phyloP scores from a whole-genome alignment of 2,329 filamentous ascomycete species.

The Fusarium tuaranense region DNA sequence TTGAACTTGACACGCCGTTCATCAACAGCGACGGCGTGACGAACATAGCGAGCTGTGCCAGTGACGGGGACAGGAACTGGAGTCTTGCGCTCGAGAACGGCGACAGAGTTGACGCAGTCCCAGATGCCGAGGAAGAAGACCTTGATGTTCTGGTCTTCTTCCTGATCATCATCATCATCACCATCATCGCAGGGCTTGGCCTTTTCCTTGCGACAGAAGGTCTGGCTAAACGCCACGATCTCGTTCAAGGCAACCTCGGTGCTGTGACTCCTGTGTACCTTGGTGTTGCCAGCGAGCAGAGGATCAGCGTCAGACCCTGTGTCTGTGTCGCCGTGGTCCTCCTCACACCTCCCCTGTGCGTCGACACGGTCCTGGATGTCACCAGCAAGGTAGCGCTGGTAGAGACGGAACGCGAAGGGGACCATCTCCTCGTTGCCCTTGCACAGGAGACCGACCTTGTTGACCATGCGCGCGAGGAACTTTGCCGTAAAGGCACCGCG shows the following conservation, averaged over 20 bases:
- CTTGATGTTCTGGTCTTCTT: conserved; percentile 53
- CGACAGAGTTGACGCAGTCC: conserved; percentile 66
- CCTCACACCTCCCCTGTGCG: conserved; percentile 23
- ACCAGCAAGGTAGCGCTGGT: conserved; percentile 55
- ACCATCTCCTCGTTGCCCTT: conserved; percentile 67
- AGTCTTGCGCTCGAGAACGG: conserved; percentile 53
- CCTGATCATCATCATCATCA: conserved; percentile 6
- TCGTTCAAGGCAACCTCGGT: conserved; percentile 47
- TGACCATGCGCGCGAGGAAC: conserved; percentile 64
- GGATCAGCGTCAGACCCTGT: conserved; percentile 34
- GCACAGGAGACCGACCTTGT: conserved; percentile 61
- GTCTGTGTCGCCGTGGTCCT: neutral
- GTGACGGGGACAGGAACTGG: conserved; percentile 52
- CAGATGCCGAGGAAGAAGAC: conserved; percentile 68
- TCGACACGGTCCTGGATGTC: conserved; percentile 50
- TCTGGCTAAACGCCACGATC: conserved; percentile 59
- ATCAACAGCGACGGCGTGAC: conserved; percentile 65
- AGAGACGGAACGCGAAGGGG: conserved; percentile 60
- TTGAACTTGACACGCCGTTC: conserved; percentile 68
- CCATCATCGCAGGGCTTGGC: conserved; percentile 12
- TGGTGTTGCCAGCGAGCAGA: conserved; percentile 31
- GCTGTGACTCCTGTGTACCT: conserved; percentile 39
- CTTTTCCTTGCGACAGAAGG: conserved; percentile 58
- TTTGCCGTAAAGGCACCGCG: conserved; percentile 66
- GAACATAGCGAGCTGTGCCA: conserved; percentile 58